phyloP scores from a whole-genome alignment of 108 stramenopile species.

The Nitzschia sp. region DNA sequence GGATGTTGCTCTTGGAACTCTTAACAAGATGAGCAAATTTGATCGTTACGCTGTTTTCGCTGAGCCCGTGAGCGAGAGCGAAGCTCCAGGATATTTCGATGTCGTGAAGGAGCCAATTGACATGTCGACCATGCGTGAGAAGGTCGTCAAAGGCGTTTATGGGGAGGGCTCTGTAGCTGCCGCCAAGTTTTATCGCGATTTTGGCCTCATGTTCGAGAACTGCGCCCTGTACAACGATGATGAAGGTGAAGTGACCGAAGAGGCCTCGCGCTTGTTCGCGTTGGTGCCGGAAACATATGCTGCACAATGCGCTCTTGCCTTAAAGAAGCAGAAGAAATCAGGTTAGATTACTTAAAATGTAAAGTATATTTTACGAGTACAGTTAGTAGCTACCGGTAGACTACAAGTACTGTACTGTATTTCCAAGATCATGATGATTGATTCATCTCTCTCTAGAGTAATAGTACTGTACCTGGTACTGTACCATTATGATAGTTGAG shows the following conservation, averaged over 20 bases:
- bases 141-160: conserved; percentile 69
- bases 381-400: too few relatives aligned
- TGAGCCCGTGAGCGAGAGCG: conserved; percentile 63
- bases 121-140: conserved; percentile 66
- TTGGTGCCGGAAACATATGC: conserved; percentile 64
- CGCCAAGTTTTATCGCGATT: conserved; percentile 61
- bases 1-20: conserved; percentile 57
- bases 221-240: conserved; percentile 69
- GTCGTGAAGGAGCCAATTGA: conserved; percentile 75
- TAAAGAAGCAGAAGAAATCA: conserved; percentile 29
- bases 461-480: too few relatives aligned
- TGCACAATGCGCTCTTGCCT: conserved; percentile 26
- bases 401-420: too few relatives aligned
- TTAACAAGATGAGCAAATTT: conserved; percentile 53
- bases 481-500: too few relatives aligned
- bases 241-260: conserved; percentile 67
- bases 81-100: conserved; percentile 74
- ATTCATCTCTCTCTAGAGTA: too few relatives aligned
- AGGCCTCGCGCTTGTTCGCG: conserved; percentile 59
- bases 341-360: too few relatives aligned
- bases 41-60: conserved; percentile 73
- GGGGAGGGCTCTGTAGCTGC: conserved; percentile 66
- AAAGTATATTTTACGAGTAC: neutral
- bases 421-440: too few relatives aligned
- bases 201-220: conserved; percentile 77